Percentiles rank a stretch among this genome's conserved stretches.
Conservation (phyloP, 192 early-diverging fungal genomes). For the Coemansia sp. region DNA sequence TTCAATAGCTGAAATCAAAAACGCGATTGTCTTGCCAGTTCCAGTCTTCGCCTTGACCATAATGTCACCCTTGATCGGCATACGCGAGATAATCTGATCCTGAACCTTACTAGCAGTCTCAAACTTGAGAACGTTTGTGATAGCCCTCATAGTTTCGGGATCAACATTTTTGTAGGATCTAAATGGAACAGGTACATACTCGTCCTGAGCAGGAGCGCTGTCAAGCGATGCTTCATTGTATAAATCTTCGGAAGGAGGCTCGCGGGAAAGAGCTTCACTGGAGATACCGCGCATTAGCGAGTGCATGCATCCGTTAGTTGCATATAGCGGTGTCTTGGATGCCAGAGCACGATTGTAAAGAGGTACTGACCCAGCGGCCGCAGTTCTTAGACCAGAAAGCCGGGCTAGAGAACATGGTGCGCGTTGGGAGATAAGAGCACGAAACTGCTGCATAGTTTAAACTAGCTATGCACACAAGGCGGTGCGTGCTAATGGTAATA, state of each 20-base stretch:
- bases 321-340: background rate
- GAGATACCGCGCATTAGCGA: constrained; percentile 14
- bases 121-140: constrained; percentile 70
- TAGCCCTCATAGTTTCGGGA: constrained; percentile 56
- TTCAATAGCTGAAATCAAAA: constrained; percentile 85
- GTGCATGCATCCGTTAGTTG: background rate
- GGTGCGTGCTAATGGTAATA: background rate
- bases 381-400: constrained; percentile 6
- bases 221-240: background rate
- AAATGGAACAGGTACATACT: constrained; percentile 59
- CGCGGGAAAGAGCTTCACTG: constrained; percentile 28
- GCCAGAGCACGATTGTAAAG: constrained; percentile 6
- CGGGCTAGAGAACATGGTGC: constrained; percentile 21
- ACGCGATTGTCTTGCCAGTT: constrained; percentile 96
- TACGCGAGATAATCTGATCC: constrained; percentile 67
- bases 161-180: constrained; percentile 47
- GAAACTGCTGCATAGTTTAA: constrained; percentile 29
- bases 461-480: background rate
- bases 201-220: constrained; percentile 10
- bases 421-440: constrained; percentile 10
- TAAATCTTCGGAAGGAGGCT: background rate
- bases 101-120: constrained; percentile 82
- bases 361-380: constrained; percentile 4
- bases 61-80: constrained; percentile 75
- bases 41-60: constrained; percentile 97